Conservation (phyloP, 1,284 basidiomycete genomes). For the Neonothopanus nambi region DNA sequence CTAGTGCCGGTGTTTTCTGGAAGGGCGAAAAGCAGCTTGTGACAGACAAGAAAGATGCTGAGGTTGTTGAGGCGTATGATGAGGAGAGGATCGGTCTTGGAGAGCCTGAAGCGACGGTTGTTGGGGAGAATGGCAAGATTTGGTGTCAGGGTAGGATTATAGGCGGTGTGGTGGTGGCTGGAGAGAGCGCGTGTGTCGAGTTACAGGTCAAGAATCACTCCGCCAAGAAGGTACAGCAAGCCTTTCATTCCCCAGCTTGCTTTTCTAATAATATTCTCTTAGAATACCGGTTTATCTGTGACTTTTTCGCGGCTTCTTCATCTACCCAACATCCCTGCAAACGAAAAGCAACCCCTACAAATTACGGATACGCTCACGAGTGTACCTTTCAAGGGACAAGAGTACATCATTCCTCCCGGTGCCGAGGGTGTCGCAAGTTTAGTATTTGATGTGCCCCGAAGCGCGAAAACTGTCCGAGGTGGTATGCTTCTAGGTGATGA, state of each 20-base stretch:
- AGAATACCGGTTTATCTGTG: slow-evolving; percentile 68
- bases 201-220: slow-evolving; percentile 80
- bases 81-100: slow-evolving; percentile 33
- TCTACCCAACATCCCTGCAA: slow-evolving; percentile 43
- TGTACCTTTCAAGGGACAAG: slow-evolving; percentile 67
- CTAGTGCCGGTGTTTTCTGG: slow-evolving; percentile 70
- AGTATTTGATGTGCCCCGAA: slow-evolving; percentile 69
- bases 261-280: slow-evolving; percentile 5
- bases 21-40: slow-evolving; percentile 69
- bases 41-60: slow-evolving; percentile 57
- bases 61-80: slow-evolving; percentile 58
- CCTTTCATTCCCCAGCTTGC: slow-evolving; percentile 6
- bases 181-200: slow-evolving; percentile 68
- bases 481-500: slow-evolving; percentile 47
- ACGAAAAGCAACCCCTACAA: slow-evolving; percentile 46
- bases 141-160: slow-evolving; percentile 70
- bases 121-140: slow-evolving; percentile 75
- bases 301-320: slow-evolving; percentile 59
- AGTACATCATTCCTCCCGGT: slow-evolving; percentile 70
- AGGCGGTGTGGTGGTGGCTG: slow-evolving; percentile 62
- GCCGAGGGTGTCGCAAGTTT: slow-evolving; percentile 74
- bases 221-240: slow-evolving; percentile 58
- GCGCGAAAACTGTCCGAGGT: slow-evolving; percentile 61
- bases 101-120: slow-evolving; percentile 57
- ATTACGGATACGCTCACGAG: slow-evolving; percentile 67